These are phyloP conservation scores for Truncatella angustata DNA, from an alignment of 2,329 filamentous ascomycete species.

Conservation along the genomic window DNA sequence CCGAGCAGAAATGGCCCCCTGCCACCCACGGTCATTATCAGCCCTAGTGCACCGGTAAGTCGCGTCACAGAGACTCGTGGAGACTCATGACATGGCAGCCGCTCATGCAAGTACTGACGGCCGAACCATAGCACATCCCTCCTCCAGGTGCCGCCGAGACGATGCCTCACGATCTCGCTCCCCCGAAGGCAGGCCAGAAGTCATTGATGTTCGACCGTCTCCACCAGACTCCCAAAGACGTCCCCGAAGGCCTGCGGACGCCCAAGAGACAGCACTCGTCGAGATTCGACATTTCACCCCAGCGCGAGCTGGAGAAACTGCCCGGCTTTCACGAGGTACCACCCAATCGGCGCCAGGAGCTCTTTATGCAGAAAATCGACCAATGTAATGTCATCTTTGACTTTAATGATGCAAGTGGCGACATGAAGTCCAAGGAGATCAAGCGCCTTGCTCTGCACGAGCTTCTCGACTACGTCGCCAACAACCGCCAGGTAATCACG, in stretches of 20 bases:
- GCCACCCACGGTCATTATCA: constrained; percentile 89
- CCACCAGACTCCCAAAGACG: constrained; percentile 92
- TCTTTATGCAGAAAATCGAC: constrained; percentile 99
- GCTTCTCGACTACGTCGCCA: constrained; percentile 94
- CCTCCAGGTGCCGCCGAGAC: constrained; percentile 93
- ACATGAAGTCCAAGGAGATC: constrained; percentile 99
- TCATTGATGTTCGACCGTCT: constrained; percentile 84
- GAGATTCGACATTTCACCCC: constrained; percentile 94
- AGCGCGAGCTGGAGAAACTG: constrained; percentile 94
- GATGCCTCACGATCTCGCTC: constrained; percentile 95
- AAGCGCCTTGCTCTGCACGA: constrained; percentile 95
- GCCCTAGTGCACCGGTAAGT: constrained; percentile 86
- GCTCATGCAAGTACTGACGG: constrained; percentile 15
- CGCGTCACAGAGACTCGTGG: constrained; percentile 8
- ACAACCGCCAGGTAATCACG: constrained; percentile 97
- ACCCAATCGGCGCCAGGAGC: constrained; percentile 87
- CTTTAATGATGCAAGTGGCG: constrained; percentile 95
- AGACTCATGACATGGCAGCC: background rate
- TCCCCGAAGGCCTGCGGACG: constrained; percentile 90
- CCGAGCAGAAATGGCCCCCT: constrained; percentile 63
- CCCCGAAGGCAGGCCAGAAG: constrained; percentile 88
- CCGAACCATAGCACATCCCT: constrained; percentile 69
- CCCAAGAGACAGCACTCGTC: constrained; percentile 97
- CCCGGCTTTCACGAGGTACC: constrained; percentile 97
- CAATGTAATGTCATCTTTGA: constrained; percentile 99